Evolutionary conservation across 495 filamentous ascomycete genomes (phyloP).

Genomic region (Mytilinidion resinicola): DNA sequence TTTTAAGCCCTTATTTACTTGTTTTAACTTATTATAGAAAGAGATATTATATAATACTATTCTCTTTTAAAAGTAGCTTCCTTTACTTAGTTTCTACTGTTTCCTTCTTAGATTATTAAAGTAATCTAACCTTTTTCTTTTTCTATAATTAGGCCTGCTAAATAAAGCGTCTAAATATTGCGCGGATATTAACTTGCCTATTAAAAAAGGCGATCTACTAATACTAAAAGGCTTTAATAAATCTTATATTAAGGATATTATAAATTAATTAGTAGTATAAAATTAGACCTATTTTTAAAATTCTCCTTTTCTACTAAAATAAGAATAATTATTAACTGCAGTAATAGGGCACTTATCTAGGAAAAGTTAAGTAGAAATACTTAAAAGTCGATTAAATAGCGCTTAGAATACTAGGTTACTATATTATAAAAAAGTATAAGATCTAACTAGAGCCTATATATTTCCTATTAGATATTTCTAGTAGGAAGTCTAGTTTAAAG

Average conservation of each 20-base stretch:
- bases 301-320: slow-evolving; percentile 5
- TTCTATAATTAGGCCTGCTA: slow-evolving; percentile 6
- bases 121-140: slow-evolving; percentile 4
- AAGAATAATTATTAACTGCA: slow-evolving; percentile 3
- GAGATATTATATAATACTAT: too few species aligned
- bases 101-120: background rate
- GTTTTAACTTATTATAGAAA: too few species aligned
- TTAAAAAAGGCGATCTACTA: slow-evolving; percentile 12
- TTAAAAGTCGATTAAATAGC: slow-evolving; percentile 3
- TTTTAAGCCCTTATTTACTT: too few species aligned
- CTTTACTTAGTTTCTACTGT: background rate
- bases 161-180: slow-evolving; percentile 6
- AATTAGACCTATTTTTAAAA: slow-evolving; percentile 8
- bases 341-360: slow-evolving; percentile 5
- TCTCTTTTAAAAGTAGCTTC: too few species aligned
- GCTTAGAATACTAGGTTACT: background rate
- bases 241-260: slow-evolving; percentile 7
- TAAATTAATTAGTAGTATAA: slow-evolving; percentile 2
- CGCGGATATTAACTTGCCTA: background rate
- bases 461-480: slow-evolving; percentile 2
- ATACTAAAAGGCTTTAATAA: slow-evolving; percentile 7
- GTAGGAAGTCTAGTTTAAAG: slow-evolving; percentile 1
- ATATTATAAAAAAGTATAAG: background rate
- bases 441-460: slow-evolving; percentile 9
- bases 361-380: slow-evolving; percentile 1